Percentiles rank a stretch among this genome's conserved stretches.
Conservation (phyloP, 2,329 filamentous ascomycete species). For the Gyromitra esculenta region DNA sequence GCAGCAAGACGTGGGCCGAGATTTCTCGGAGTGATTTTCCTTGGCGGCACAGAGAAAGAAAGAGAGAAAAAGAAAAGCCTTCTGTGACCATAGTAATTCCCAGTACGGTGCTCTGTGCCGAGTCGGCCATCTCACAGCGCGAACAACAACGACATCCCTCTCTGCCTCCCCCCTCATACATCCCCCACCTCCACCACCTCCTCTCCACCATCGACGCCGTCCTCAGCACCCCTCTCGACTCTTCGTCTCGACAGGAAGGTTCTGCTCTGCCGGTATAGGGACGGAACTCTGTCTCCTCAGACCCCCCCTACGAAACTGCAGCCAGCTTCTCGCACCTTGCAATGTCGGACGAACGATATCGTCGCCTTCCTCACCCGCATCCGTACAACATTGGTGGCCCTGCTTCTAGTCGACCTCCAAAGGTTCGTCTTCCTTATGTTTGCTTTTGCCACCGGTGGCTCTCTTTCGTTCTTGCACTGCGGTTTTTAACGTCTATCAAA, state of each 20-base stretch:
- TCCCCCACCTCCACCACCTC: neutral
- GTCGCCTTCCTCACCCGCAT: constrained; percentile 36
- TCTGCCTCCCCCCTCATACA: constrained; percentile 12
- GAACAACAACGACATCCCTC: constrained; percentile 51
- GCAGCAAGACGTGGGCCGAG: constrained; percentile 50
- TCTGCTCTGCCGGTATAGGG: constrained; percentile 22
- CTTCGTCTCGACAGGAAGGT: neutral
- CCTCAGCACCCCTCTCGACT: neutral
- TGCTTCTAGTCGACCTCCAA: constrained; percentile 35
- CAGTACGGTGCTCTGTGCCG: constrained; percentile 35
- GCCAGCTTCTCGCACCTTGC: constrained; percentile 5
- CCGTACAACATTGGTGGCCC: constrained; percentile 34
- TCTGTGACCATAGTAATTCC: constrained; percentile 20
- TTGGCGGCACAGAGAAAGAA: constrained; percentile 33
- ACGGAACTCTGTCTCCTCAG: constrained; percentile 16
- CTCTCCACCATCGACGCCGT: neutral
- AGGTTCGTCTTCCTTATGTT: constrained; percentile 40
- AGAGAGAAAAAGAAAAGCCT: constrained; percentile 14
- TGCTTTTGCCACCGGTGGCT: constrained; percentile 18
- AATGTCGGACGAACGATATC: constrained; percentile 51
- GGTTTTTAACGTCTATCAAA: constrained; percentile 23
- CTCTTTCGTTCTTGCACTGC: neutral
- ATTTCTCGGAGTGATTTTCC: constrained; percentile 38
- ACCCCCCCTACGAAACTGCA: constrained; percentile 12
- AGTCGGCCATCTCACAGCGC: constrained; percentile 43